Base-by-base conservation (phyloP, 1,284 basidiomycete species). In the Phenoliferia sp. region DNA sequence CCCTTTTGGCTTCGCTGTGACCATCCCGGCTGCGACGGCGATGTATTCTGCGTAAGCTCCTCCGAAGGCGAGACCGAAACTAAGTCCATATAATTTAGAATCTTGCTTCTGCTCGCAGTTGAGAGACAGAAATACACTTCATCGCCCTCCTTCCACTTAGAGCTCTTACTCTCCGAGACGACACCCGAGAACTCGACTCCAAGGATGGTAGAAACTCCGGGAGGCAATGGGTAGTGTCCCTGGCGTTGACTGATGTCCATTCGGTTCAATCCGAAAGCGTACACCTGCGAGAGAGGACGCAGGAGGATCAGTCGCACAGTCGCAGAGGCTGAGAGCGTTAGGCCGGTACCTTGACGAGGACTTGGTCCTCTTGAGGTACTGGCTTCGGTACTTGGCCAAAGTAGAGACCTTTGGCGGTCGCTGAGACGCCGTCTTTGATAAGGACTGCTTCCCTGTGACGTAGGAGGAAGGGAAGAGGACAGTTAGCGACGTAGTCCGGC, bases 41-140 rank as follows among this genome's bases (percentile, higher is more conserved):
- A 96, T 87, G 80, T 88, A 44, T 79, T 97, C 92, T 54, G 93
- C 92, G 76, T 96, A 95, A 32, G 92, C 91, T 28, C 94, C 94
- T 16, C 80, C 88, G 39, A 82, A 83, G 0, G 86, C 82, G 4
- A 98, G 84, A 17, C 94, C 94, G 69, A 94, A 85, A 2, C 72
- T 74, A 64, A 3, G 3, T 7, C 4, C 19, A 33, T 17, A 17
- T 10, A 17, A 12, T 2, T 28, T n/a, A 16, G 15, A 12, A 16
- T 19, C 3, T 55, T 17, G 15, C 12, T 9, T 26, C 9, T 28
- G 22, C 50, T 54, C n/a, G 9, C 15, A 15, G 10, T 54, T 54
- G 22, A 54, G 29, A 54, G 7, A 10, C 28, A 57, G 50, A 62
- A 69, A 35, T 29, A 73, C 68, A 97, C 94, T 77, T 92, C 89